Evolutionary conservation across 768 basidiomycete species (phyloP).

Genomic region (Xerocomellus chrysenteron): DNA sequence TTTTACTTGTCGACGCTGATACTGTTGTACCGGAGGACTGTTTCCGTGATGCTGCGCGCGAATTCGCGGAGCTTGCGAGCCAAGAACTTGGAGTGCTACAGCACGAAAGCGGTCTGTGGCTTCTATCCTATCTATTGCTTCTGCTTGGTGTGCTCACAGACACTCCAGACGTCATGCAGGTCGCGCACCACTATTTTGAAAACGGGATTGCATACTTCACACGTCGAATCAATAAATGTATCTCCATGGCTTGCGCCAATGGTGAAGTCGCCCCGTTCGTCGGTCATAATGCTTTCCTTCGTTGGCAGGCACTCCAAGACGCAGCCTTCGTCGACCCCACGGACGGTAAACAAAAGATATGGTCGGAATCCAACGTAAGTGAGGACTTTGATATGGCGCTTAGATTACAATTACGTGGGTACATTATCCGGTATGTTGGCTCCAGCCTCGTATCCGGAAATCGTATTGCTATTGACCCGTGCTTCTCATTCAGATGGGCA

Average conservation of each 20-base stretch:
- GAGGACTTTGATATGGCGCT: slow-evolving; percentile 73
- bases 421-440: slow-evolving; percentile 56
- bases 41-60: slow-evolving; percentile 85
- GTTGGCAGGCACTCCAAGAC: slow-evolving; percentile 89
- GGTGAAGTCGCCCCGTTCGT: slow-evolving; percentile 79
- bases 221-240: slow-evolving; percentile 79
- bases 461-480: background rate
- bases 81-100: slow-evolving; percentile 77
- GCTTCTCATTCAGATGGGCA: slow-evolving; percentile 50
- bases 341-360: slow-evolving; percentile 64
- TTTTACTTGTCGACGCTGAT: slow-evolving; percentile 85
- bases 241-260: slow-evolving; percentile 77
- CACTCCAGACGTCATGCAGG: slow-evolving; percentile 80
- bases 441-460: background rate
- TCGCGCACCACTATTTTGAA: slow-evolving; percentile 87
- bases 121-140: slow-evolving; percentile 10
- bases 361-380: slow-evolving; percentile 66
- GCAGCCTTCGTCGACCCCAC: slow-evolving; percentile 65
- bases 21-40: slow-evolving; percentile 91
- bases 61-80: slow-evolving; percentile 71
- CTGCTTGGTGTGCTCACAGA: slow-evolving; percentile 4
- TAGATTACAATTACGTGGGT: slow-evolving; percentile 58
- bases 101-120: slow-evolving; percentile 76
- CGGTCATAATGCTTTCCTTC: slow-evolving; percentile 85
- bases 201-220: slow-evolving; percentile 90